Evolutionary conservation across 2,329 filamentous ascomycete species (phyloP), one percentile per base, ranked within the genome.

Genomic region (Phyllosticta citriasiana): DNA sequence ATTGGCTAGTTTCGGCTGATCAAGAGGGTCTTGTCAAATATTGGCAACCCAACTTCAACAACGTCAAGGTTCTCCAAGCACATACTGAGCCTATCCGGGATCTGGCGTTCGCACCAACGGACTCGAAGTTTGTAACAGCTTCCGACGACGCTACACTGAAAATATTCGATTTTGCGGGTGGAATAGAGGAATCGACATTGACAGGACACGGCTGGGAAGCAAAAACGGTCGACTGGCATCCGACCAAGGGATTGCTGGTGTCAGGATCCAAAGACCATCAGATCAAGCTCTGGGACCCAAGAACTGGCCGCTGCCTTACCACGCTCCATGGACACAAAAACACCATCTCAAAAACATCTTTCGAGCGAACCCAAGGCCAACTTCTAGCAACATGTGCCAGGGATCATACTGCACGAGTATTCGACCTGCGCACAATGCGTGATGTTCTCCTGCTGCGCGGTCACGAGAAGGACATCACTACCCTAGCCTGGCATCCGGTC

Each of bases 31-130:
- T 94, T 64, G 88, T 99, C 76, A 97, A 97, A 77, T 99, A 99
- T 77, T 97, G 93, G 90, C 91, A 97, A 74, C 91, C 93, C 33
- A 99, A 97, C 73, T 97, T 99, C 78, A 97, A 99, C 80, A 97
- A 97, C 69, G 91, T 97, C 63, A 91, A 97, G 74, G 92, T 90
- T 59, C 90, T 99, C 59, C 87, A 92, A 71, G 94, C 91, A 6
- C 94, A 97, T 71, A 84, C 85, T 56, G 91, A 97, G 71, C 88
- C 93, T 4, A 89, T 99, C 64, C 82, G 94, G 68, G 94, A 97
- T 69, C 79, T 99, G 50, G 88, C 93, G 8, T 97, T 97, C 74
- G 90, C 91, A 63, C 94, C 94, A 0, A 96, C 88, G 64, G 94
- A 99, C 74, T 83, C 88, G 63, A 97, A 97, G 72, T 99, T 99